Evolutionary conservation across 371 early-diverging fungal genomes (phyloP), one percentile per base, ranked within the genome.

Genomic region (Saksenaea oblongispora): DNA sequence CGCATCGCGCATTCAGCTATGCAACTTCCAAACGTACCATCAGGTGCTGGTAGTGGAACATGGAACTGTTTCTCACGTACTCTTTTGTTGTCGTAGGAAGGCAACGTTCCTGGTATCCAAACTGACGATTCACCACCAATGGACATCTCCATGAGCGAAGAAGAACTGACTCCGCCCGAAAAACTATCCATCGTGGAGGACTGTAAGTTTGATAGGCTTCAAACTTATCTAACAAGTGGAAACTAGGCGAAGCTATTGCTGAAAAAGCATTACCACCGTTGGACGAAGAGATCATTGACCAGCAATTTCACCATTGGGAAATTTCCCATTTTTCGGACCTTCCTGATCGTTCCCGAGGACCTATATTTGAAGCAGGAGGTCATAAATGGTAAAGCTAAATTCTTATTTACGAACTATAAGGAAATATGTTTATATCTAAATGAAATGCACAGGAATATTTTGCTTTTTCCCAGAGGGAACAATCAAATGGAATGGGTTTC

Each of bases 381-480:
- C 77, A 79, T 74, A 81, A 82, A 62, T 87, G 87, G 87, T 79
- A 76, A 55, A 34, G 11, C 5, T 2, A 60, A 2, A 31, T 39
- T 13, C 13, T 28, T 42, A 5, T 17, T 10, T 27, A 42, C 36
- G 7, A 17, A 56, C 1, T 18, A 41, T 8, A 36, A 54, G 13
- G 51, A n/a, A 10, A 9, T 13, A 39, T 15, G 41, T 24, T 14
- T 11, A 5, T 58, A 0, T 27, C 54, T 17, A n/a, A 41, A 22
- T 0, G 9, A 11, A 11, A 56, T 3, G 11, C 54, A 42, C 59
- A 90, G 95, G 95, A 83, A 91, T 57, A 83, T 96, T 22, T 76
- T 97, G 2, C 72, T 96, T 35, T 97, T 95, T 74, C 98, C 98
- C 41, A 83, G 74, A 36, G 98, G 98, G 36, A 97, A 97, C 79